These are phyloP conservation scores for Noccaea caerulescens DNA, from an alignment of 345 rosid genomes.

Conservation along the genomic window DNA sequence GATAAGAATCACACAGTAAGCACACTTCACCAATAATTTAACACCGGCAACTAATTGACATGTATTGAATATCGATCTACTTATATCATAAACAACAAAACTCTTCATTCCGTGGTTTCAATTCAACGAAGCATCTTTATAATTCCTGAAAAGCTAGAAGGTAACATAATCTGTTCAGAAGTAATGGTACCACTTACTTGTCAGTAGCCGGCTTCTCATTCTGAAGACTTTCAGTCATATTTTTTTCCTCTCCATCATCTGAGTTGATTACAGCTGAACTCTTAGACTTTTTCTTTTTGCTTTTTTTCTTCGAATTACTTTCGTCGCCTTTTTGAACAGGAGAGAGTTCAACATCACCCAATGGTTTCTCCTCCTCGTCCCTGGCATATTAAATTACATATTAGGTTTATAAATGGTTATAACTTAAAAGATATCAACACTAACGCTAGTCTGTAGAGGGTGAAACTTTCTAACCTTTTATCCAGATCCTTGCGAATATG, in stretches of 20 bases:
- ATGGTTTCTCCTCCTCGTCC: slow-evolving; percentile 21
- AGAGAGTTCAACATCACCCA: slow-evolving; percentile 2
- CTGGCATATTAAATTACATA: slow-evolving; percentile 15
- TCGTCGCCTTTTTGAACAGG: slow-evolving; percentile 8
- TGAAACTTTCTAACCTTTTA: slow-evolving; percentile 40
- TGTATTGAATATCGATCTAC: not conserved
- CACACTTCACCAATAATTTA: not conserved
- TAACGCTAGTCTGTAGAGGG: not conserved
- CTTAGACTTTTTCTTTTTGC: slow-evolving; percentile 26
- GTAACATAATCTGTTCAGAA: not conserved
- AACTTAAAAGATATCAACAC: not conserved
- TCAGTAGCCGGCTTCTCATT: slow-evolving; percentile 39
- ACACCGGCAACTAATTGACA: not conserved
- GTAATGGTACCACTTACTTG: slow-evolving; percentile 34
- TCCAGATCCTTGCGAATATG: slow-evolving; percentile 14
- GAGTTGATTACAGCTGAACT: not conserved
- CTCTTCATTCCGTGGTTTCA: not conserved
- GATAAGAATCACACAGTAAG: not conserved
- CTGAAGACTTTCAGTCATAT: slow-evolving; percentile 26
- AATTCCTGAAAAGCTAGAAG: slow-evolving; percentile 22
- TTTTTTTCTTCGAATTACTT: slow-evolving; percentile 29
- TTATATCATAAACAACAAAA: not conserved
- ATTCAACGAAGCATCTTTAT: not conserved
- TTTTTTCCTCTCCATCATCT: slow-evolving; percentile 15
- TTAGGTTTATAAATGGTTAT: not conserved